Evolutionary conservation across 257 asterid genomes (phyloP).

Genomic region (Nicotiana otophora): DNA sequence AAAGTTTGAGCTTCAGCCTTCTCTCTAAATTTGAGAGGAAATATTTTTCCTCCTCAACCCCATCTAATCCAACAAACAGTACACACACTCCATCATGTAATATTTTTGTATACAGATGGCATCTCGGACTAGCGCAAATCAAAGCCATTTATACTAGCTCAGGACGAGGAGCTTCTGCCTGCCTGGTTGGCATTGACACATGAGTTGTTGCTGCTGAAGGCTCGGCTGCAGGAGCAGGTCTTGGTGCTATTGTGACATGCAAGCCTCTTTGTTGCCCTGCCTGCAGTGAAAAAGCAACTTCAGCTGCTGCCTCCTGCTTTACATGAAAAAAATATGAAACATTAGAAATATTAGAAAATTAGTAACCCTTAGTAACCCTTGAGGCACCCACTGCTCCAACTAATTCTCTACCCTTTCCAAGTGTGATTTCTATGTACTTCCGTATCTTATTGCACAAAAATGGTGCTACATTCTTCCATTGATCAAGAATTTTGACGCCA

Average conservation of each 20-base stretch:
- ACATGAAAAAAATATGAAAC: neutral
- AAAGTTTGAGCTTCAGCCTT: too few species aligned
- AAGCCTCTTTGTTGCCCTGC: conserved; percentile 37
- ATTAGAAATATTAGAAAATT: neutral
- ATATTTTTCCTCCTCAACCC: neutral
- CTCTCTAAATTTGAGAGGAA: too few species aligned
- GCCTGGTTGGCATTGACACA: neutral
- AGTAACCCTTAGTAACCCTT: neutral
- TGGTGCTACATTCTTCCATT: too few species aligned
- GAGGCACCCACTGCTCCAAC: too few species aligned
- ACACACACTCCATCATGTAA: neutral
- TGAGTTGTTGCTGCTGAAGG: conserved; percentile 3
- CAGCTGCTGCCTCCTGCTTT: conserved; percentile 42
- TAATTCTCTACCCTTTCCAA: too few species aligned
- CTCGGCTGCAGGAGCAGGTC: conserved; percentile 21
- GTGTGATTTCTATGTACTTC: too few species aligned
- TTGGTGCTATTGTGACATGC: conserved; percentile 29
- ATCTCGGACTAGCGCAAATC: neutral
- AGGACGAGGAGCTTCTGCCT: neutral
- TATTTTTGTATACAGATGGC: neutral
- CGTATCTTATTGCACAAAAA: too few species aligned
- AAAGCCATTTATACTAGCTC: neutral
- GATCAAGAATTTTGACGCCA: neutral
- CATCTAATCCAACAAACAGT: neutral
- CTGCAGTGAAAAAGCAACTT: conserved; percentile 40